Conservation (phyloP, 2,329 filamentous ascomycete species). For the Phaeoacremonium minimum region DNA sequence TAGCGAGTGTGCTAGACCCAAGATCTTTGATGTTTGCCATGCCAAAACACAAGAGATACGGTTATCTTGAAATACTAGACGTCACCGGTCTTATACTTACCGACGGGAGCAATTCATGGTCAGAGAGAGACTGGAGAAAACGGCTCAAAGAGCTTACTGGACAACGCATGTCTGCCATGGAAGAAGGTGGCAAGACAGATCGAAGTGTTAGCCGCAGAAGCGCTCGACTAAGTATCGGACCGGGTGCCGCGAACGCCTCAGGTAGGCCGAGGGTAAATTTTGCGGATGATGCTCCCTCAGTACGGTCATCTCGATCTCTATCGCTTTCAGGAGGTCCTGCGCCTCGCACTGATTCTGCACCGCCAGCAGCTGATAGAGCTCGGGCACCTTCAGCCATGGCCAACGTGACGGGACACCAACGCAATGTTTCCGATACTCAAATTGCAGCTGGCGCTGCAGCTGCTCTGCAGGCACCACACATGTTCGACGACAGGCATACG, state of each 20-base stretch:
- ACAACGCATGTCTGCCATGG: conserved; percentile 65
- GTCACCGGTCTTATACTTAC: conserved; percentile 76
- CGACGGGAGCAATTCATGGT: conserved; percentile 73
- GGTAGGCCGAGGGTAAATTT: conserved; percentile 51
- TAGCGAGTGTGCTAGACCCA: conserved; percentile 81
- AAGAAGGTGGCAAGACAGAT: conserved; percentile 40
- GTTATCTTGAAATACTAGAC: conserved; percentile 86
- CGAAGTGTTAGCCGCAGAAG: conserved; percentile 55
- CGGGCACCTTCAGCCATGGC: conserved; percentile 27
- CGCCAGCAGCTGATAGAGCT: conserved; percentile 35
- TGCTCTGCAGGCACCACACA: conserved; percentile 10
- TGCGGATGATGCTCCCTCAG: conserved; percentile 47
- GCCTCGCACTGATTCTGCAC: conserved; percentile 45
- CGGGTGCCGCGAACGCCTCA: conserved; percentile 18
- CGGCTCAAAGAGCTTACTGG: conserved; percentile 85
- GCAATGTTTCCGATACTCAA: conserved; percentile 44
- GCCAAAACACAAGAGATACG: conserved; percentile 82
- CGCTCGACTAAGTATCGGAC: conserved; percentile 51
- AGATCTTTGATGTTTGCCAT: conserved; percentile 97
- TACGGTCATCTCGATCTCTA: conserved; percentile 48
- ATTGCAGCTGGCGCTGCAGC: conserved; percentile 19
- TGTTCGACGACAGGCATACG: conserved; percentile 4
- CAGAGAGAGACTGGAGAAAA: conserved; percentile 84
- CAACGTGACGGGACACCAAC: conserved; percentile 29
- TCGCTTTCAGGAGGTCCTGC: conserved; percentile 34